Percentiles rank a stretch among this genome's conserved stretches.
These are phyloP conservation scores for Francoa sonchifolia DNA, from an alignment of 441 rosid genomes.

Conservation along the genomic window DNA sequence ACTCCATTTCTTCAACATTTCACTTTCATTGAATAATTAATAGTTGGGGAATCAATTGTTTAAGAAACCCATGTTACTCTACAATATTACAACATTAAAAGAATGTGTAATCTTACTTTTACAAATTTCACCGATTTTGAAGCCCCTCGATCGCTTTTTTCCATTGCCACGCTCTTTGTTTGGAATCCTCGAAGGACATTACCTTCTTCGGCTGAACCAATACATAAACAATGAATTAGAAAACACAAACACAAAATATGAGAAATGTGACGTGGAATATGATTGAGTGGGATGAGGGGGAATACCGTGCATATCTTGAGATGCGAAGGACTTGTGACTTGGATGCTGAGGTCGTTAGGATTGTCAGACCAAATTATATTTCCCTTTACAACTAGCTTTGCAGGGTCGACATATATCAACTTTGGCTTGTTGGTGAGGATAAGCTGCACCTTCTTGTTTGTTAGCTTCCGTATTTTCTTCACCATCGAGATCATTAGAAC, in stretches of 20 bases:
- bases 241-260: neutral
- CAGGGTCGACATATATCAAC: conserved; percentile 81
- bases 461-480: conserved; percentile 79
- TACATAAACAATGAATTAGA: conserved; percentile 7
- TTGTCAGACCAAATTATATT: conserved; percentile 90
- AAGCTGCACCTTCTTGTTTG: conserved; percentile 96
- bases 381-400: conserved; percentile 77
- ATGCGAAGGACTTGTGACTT: conserved; percentile 60
- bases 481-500: conserved; percentile 95
- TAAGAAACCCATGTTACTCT: conserved; percentile 11
- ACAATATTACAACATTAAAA: conserved; percentile 10
- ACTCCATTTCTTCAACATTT: no score
- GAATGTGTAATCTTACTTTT: conserved; percentile 7
- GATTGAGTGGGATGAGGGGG: conserved; percentile 1
- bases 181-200: conserved; percentile 71
- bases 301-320: conserved; percentile 91
- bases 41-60: conserved; percentile 10
- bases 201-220: conserved; percentile 84
- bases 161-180: conserved; percentile 96
- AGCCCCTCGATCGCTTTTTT: conserved; percentile 87
- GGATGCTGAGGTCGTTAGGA: conserved; percentile 70
- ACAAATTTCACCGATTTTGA: conserved; percentile 47
- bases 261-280: neutral
- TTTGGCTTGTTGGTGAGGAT: conserved; percentile 94
- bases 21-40: conserved; percentile 16